Evolutionary conservation across 1,284 basidiomycete genomes (phyloP), one percentile per base, ranked within the genome.

Genomic region (Puccinia coronata): DNA sequence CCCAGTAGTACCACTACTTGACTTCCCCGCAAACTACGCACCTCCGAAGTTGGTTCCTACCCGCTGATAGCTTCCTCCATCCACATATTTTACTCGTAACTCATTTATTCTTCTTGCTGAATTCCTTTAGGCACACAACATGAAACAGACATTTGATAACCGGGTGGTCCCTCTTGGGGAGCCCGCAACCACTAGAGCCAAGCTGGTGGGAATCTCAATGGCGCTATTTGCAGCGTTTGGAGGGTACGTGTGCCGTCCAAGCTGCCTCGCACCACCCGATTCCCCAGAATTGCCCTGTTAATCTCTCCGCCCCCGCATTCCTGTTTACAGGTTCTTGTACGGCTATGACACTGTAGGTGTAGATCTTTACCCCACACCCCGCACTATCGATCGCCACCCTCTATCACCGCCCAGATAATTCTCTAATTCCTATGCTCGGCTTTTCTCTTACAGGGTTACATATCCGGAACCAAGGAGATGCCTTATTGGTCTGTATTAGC

Each of bases 381-480:
- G 5, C 18, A 39, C 39, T 69, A 23, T 51, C 41, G n/a, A 47
- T 49, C 67, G 31, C 6, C 34, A 3, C 18, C 70, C 51, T 28
- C 6, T 47, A 47, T 72, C 25, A 41, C 20, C 25, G 2, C 23
- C 1, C n/a, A n/a, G n/a, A n/a, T 51, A 25, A 51, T 47, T n/a
- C 34, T 49, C 25, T 41, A 31, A 11, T 39, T 63, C 31, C 25
- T n/a, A 28, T 61, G 43, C 41, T 16, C n/a, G 41, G 23, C 25
- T 12, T 43, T 20, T 11, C 28, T 31, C 39, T 25, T 14, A 39
- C 36, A 80, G 78, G 78, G 79, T 65, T 81, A 81, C 51, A 81
- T 81, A 36, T 73, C 79, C 47, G 79, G 79, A 36, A 65, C 49
- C 47, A 81, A 81, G 61, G 79, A 81, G 51, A 81, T 81, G 79